Conservation (phyloP, 2,329 filamentous ascomycete genomes). For the Chrysosporium keratinophilum region DNA sequence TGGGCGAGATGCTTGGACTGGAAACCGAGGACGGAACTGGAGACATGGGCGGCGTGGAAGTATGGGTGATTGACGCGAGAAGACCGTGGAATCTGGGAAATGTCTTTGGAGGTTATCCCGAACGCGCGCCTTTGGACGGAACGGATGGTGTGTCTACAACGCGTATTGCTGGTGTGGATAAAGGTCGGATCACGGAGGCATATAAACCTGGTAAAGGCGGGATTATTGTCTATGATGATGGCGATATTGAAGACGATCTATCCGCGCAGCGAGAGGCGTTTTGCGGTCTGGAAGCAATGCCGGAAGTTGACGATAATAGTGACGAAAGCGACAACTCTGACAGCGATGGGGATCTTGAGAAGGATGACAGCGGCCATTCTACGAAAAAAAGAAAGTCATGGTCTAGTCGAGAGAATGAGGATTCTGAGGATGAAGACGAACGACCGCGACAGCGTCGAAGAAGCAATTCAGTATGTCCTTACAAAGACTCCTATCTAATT, state of each 20-base stretch:
- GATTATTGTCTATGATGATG: conserved; percentile 90
- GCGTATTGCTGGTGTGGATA: conserved; percentile 56
- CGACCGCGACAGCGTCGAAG: conserved; percentile 69
- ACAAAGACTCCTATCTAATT: not conserved
- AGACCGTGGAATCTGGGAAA: conserved; percentile 92
- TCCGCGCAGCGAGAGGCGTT: conserved; percentile 68
- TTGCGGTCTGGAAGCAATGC: conserved; percentile 78
- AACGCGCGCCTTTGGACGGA: conserved; percentile 43
- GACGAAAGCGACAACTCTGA: conserved; percentile 49
- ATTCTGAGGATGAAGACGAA: conserved; percentile 54
- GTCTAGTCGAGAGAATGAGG: conserved; percentile 55
- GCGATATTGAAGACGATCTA: conserved; percentile 81
- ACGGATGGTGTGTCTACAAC: conserved; percentile 31
- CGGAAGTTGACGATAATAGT: conserved; percentile 64
- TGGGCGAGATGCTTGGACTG: conserved; percentile 69
- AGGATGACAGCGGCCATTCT: conserved; percentile 25
- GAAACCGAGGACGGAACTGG: conserved; percentile 54
- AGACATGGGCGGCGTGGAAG: conserved; percentile 71
- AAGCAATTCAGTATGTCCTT: conserved; percentile 64
- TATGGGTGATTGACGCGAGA: conserved; percentile 87
- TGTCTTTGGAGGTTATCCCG: conserved; percentile 67
- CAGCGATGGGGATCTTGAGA: conserved; percentile 49
- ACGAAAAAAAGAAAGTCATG: conserved; percentile 67
- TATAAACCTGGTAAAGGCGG: conserved; percentile 76
- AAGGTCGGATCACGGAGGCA: conserved; percentile 58